Evolutionary conservation across 2,329 filamentous ascomycete species (phyloP).

Genomic region (Myriosclerotinia scirpicola): DNA sequence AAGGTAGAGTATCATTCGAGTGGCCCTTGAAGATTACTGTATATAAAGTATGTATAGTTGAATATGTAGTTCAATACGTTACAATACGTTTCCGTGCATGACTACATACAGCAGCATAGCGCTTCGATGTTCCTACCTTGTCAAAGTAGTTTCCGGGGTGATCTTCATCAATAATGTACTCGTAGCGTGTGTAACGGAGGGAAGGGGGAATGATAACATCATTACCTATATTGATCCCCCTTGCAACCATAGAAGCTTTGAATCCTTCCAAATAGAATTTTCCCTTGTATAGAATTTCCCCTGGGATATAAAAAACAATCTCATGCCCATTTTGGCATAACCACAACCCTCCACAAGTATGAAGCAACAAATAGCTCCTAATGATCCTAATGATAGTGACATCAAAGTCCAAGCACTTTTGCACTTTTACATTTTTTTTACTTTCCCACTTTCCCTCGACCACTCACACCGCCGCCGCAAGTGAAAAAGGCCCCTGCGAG

Average conservation of each 20-base stretch:
- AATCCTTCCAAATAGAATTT: neutral
- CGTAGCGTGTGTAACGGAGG: neutral
- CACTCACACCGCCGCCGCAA: conserved; percentile 22
- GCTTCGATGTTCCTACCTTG: neutral
- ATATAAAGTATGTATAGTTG: neutral
- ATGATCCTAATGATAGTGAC: conserved; percentile 6
- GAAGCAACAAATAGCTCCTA: neutral
- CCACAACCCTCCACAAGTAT: neutral
- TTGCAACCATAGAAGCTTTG: neutral
- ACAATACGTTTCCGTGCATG: conserved; percentile 3
- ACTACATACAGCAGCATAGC: conserved; percentile 3
- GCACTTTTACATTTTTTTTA: neutral
- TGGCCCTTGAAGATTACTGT: conserved; percentile 14
- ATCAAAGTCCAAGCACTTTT: conserved; percentile 9
- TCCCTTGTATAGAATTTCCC: neutral
- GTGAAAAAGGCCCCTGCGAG: conserved; percentile 16
- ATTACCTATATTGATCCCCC: too few relatives aligned
- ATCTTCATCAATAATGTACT: conserved; percentile 5
- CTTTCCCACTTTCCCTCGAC: conserved; percentile 4
- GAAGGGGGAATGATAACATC: neutral
- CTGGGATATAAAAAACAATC: neutral
- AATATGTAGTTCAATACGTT: neutral
- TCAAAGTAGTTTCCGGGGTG: conserved; percentile 13
- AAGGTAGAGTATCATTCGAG: conserved; percentile 10
- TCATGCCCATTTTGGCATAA: conserved; percentile 9